Evolutionary conservation across 176 grass and related monocot species (phyloP), one percentile per base, ranked within the genome.

Genomic region (Calamus simplicifolius): DNA sequence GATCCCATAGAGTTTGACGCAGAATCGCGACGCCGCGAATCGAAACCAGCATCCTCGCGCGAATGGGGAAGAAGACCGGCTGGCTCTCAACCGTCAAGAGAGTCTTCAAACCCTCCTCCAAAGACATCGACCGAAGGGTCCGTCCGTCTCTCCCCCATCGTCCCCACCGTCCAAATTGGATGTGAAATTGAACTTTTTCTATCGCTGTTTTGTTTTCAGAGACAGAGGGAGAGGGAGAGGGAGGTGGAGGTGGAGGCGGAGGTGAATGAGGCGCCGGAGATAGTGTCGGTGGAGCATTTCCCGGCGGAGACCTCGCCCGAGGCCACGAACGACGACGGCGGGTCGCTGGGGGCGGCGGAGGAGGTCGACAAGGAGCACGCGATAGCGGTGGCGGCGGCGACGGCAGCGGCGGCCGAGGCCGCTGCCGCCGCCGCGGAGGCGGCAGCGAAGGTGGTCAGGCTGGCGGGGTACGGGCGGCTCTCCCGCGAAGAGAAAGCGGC

Each of bases 201-300:
- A 28, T 21, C 54, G 18, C 14, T 29, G 10, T 13, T n/a, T 19
- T n/a, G 18, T 74, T 51, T 30, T 17, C 5, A 2, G 50, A 15
- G 54, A 35, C n/a, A 18, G 5, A 63, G 6, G 26, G 57, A 59
- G 58, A 26, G 70, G 50, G 4, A 74, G 13, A 29, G 16, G n/a
- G 52, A 1, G 19, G 67, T 19, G 18, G 80, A 56, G 38, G 74
- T 58, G 5, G 52, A 64, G 4, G 43, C 29, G 62, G 57, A 35
- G 16, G 69, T 55, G 1, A 65, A 64, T 16, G 77, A 77, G n/a
- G 54, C 68, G 58, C 61, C 76, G 1, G 89, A 94, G 58, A 80
- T 85, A 26, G 77, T 95, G 50, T 83, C 82, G 10, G 73, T 85
- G 31, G 89, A 88, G 77, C 84, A 84, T 56, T 88, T 94, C 71